These are phyloP conservation scores for Fusarium circinatum DNA, from an alignment of 2,329 filamentous ascomycete species.

Conservation along the genomic window DNA sequence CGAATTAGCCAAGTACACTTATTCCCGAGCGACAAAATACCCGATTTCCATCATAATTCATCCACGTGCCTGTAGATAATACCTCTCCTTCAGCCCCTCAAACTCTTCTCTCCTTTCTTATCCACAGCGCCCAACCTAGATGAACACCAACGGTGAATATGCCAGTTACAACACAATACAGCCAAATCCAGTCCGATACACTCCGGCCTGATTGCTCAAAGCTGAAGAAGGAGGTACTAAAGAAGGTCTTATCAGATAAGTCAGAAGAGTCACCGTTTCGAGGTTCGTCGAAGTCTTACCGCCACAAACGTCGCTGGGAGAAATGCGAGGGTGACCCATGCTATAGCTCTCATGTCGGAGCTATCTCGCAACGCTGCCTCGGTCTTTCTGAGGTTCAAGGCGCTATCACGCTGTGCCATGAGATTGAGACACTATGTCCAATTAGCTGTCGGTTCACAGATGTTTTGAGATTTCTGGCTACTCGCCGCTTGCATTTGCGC, in stretches of 20 bases:
- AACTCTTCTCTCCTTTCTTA: background rate
- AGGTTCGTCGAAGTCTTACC: rapidly evolving
- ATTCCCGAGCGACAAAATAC: too few species aligned
- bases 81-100: background rate
- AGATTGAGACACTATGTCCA: background rate
- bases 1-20: background rate
- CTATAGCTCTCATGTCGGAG: background rate
- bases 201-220: background rate
- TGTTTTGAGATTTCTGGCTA: too few species aligned
- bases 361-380: background rate
- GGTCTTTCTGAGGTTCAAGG: background rate
- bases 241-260: background rate
- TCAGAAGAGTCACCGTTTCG: background rate
- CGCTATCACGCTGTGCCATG: background rate
- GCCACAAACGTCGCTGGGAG: background rate
- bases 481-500: background rate
- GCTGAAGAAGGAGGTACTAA: background rate
- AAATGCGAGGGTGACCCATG: background rate
- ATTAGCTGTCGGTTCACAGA: background rate
- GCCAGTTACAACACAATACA: background rate
- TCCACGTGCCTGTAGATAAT: rapidly evolving
- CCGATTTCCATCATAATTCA: rapidly evolving
- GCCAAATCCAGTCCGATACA: background rate
- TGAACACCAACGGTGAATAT: background rate
- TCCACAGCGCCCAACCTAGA: background rate